Base-by-base conservation (phyloP, 1,284 basidiomycete species). In the Inonotus hispidus region DNA sequence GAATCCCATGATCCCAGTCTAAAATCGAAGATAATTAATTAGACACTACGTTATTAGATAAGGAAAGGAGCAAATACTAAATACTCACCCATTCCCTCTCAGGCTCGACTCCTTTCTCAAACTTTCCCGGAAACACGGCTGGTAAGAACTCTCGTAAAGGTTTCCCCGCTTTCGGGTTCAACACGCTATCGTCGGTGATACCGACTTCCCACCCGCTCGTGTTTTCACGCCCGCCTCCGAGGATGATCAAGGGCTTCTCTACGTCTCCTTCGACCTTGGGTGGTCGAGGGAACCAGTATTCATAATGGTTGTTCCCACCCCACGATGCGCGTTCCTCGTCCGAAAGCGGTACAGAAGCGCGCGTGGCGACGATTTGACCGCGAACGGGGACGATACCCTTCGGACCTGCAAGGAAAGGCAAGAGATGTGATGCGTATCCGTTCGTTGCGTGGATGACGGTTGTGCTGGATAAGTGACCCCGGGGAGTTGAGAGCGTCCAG, bases 1-100 rank as follows among this genome's bases (percentile, higher is more conserved):
- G 68, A 78, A 90, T 0, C 84, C 92, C 88, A 92, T 91, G 53
- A 94, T 90, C 0, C 92, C 92, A 1, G 87, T 90, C 91, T 88
- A 62, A 11, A 54, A 49, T 37, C 32, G 14, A 56, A 52, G 6
- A 37, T 21, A 21, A 27, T 23, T 25, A n/a, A 60, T 53, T 38
- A 52, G 50, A 27, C 14, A 10, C 61, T 37, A 27, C 13, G 19
- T 62, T 39, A 57, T 53, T 50, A 66, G 50, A 37, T 69, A 54
- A n/a, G n/a, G n/a, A n/a, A n/a, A n/a, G n/a, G n/a, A n/a, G n/a
- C n/a, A n/a, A 54, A 23, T 56, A 14, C 25, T 29, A 16, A 43
- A 45, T 52, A 70, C 72, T 60, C 52, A 88, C 88, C 89, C 88
- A 92, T 77, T 92, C 89, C 80, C 84, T 83, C 70, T 88, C 85